Conservation (phyloP, 139 green algal species). For the Volvox reticuliferus region DNA sequence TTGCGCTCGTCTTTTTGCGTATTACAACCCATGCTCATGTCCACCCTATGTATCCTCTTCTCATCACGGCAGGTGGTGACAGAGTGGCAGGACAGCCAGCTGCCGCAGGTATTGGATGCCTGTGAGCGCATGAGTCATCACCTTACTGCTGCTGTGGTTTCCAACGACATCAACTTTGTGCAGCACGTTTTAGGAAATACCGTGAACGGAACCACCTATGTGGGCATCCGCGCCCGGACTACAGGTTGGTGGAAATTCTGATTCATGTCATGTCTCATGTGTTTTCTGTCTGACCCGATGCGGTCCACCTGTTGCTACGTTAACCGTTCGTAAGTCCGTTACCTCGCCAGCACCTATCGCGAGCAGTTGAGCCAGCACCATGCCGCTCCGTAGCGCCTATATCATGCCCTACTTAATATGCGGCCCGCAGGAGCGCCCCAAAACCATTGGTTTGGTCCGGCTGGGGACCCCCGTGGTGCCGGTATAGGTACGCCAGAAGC, state of each 20-base stretch:
- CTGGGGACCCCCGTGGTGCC: constrained; percentile 91
- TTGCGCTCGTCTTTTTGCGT: no score
- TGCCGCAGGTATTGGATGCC: constrained; percentile 87
- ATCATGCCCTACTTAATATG: no score
- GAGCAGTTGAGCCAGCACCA: no score
- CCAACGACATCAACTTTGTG: constrained; percentile 76
- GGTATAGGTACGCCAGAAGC: constrained; percentile 98
- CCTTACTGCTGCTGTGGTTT: constrained; percentile 92
- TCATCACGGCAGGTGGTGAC: constrained; percentile 83
- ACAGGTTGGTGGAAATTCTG: constrained; percentile 66
- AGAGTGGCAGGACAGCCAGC: constrained; percentile 81
- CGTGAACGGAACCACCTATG: constrained; percentile 99
- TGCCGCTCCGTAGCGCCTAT: no score
- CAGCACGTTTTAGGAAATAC: constrained; percentile 90
- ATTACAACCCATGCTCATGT: no score
- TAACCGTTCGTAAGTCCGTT: no score
- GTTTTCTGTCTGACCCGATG: no score
- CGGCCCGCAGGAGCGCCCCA: constrained; percentile 86
- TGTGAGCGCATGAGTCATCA: constrained; percentile 93
- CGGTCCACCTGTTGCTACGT: no score
- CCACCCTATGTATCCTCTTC: no score
- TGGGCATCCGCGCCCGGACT: constrained; percentile 88
- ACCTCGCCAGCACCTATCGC: no score
- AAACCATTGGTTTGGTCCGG: constrained; percentile 99
- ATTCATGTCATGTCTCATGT: no score